Conservation (phyloP, 345 rosid genomes). For the Reutealis trisperma region DNA sequence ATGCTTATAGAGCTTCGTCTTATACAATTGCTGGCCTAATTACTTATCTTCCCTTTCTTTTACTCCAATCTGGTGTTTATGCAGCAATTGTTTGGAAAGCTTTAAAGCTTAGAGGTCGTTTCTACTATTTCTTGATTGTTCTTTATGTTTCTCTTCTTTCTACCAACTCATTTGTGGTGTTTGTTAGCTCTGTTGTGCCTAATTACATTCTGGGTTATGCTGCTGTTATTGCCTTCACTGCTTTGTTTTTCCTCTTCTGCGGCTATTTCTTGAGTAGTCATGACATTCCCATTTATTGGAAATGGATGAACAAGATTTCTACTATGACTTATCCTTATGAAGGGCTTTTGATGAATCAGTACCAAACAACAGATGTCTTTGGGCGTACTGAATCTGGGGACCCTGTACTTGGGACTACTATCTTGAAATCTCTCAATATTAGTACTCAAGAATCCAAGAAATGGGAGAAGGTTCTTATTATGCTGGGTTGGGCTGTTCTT, state of each 20-base stretch:
- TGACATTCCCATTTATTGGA: slow-evolving; percentile 52
- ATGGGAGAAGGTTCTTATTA: slow-evolving; percentile 49
- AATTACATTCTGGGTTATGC: slow-evolving; percentile 69
- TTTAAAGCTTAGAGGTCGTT: slow-evolving; percentile 46
- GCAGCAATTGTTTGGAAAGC: slow-evolving; percentile 59
- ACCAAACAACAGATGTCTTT: slow-evolving; percentile 34
- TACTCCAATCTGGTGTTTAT: slow-evolving; percentile 54
- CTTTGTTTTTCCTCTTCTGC: slow-evolving; percentile 66
- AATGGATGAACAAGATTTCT: slow-evolving; percentile 73
- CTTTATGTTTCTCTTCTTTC: slow-evolving; percentile 64
- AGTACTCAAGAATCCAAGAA: slow-evolving; percentile 32
- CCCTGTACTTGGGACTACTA: slow-evolving; percentile 27
- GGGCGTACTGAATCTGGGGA: neutral
- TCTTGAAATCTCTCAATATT: slow-evolving; percentile 40
- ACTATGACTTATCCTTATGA: slow-evolving; percentile 71
- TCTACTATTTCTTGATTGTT: slow-evolving; percentile 53
- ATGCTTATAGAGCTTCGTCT: slow-evolving; percentile 65
- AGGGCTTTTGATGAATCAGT: slow-evolving; percentile 67
- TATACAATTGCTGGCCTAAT: slow-evolving; percentile 61
- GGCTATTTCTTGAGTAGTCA: slow-evolving; percentile 63
- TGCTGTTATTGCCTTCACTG: slow-evolving; percentile 65
- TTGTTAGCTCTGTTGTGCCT: slow-evolving; percentile 68
- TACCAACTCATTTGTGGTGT: slow-evolving; percentile 71
- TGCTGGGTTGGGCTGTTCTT: slow-evolving; percentile 63
- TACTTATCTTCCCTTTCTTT: slow-evolving; percentile 65